These are phyloP conservation scores for Amanita inopinata DNA, from an alignment of 768 basidiomycete species.

Conservation along the genomic window DNA sequence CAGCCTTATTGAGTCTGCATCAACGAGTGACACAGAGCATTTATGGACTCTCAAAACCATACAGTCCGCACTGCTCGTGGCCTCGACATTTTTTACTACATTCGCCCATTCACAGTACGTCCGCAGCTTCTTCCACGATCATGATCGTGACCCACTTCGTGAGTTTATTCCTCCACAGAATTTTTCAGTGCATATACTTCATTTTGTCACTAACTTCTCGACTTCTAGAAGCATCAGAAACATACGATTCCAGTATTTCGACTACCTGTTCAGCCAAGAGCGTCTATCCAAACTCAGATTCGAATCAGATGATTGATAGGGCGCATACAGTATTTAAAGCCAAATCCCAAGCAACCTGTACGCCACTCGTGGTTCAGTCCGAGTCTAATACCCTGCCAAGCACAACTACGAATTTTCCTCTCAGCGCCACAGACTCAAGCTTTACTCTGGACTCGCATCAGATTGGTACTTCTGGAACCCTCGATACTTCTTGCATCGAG, in stretches of 20 bases:
- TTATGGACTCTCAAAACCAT: neutral
- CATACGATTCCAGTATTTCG: neutral
- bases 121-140: neutral
- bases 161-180: constrained; percentile 1
- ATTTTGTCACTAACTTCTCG: constrained; percentile 2
- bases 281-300: constrained; percentile 3
- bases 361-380: neutral
- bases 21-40: neutral
- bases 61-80: constrained; percentile 1
- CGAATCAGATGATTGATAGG: neutral
- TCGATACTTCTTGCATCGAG: neutral
- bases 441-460: constrained; percentile 2
- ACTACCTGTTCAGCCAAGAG: neutral
- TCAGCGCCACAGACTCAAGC: constrained; percentile 1
- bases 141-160: constrained; percentile 1
- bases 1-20: neutral
- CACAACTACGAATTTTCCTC: neutral
- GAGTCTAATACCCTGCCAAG: constrained; percentile 1
- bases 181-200: neutral
- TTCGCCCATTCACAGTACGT: constrained; percentile 3
- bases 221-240: constrained; percentile 1
- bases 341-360: neutral
- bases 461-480: neutral
- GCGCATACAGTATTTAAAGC: neutral
- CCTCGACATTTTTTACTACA: constrained; percentile 1